Conservation (phyloP, 345 rosid species). For the Citrus sinensis region DNA sequence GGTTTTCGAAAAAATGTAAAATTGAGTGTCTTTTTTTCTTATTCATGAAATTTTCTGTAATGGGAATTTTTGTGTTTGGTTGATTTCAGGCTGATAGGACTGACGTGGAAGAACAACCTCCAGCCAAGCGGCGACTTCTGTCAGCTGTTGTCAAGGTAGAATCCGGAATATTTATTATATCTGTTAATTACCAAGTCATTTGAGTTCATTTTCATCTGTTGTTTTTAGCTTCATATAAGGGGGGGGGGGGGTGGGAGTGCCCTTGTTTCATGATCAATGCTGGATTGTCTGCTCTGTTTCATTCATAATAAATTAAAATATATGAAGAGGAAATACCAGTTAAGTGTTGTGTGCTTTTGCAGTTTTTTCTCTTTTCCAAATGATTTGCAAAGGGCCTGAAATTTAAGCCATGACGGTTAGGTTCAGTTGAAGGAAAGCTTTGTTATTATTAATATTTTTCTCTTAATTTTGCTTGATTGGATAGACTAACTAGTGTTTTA, state of each 20-base stretch:
- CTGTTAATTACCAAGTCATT: background rate
- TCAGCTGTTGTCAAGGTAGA: conserved; percentile 91
- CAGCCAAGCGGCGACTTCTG: conserved; percentile 75
- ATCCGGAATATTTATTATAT: background rate
- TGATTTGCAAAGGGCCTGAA: background rate
- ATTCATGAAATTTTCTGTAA: too few relatives aligned
- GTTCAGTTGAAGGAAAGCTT: background rate
- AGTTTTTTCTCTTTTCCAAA: background rate
- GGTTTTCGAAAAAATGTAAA: background rate
- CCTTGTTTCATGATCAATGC: background rate
- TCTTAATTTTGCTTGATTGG: background rate
- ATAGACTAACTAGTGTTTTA: background rate
- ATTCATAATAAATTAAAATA: background rate
- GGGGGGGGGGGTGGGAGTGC: background rate
- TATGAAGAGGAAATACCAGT: too few relatives aligned
- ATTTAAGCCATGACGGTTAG: background rate
- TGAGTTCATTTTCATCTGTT: background rate
- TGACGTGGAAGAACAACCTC: conserved; percentile 76
- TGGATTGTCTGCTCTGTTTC: background rate
- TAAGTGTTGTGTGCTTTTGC: too few relatives aligned
- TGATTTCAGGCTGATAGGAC: conserved; percentile 64
- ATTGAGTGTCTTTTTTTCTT: background rate
- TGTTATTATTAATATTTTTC: background rate
- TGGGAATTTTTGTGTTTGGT: background rate
- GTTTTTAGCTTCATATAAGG: background rate